phyloP scores from a whole-genome alignment of 306 rosid genomes.

The Astragalus membranaceus region DNA sequence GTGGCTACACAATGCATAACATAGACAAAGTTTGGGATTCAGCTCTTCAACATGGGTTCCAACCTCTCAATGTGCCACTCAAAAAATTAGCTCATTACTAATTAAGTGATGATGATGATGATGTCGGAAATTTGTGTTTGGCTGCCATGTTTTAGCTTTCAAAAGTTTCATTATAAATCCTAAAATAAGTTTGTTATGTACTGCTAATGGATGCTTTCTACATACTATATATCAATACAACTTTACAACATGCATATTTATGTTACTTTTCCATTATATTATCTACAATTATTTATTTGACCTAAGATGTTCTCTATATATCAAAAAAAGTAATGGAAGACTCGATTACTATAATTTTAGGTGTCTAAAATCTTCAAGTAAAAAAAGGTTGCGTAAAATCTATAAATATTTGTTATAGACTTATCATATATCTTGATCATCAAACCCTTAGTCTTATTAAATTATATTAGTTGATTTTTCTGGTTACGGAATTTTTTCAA shows the following conservation, averaged over 20 bases:
- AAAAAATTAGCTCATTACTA: not conserved
- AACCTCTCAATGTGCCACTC: slow-evolving; percentile 24
- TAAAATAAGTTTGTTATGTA: not conserved
- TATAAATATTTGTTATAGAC: too few species aligned
- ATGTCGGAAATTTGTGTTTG: not conserved
- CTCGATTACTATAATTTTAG: too few species aligned
- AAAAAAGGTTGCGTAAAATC: too few species aligned
- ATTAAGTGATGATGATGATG: not conserved
- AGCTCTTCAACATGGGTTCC: slow-evolving; percentile 66
- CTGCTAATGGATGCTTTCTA: not conserved
- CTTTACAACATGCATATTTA: not conserved
- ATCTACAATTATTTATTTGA: too few species aligned
- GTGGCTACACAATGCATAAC: slow-evolving; percentile 38
- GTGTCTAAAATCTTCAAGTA: too few species aligned
- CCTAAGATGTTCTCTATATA: too few species aligned
- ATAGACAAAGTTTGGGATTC: slow-evolving; percentile 57
- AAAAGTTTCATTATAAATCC: not conserved
- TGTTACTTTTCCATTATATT: too few species aligned
- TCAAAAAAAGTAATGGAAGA: too few species aligned
- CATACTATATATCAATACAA: not conserved
- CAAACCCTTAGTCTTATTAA: too few species aligned
- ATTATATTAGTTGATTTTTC: too few species aligned
- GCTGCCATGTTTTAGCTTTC: not conserved
- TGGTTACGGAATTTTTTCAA: too few species aligned
- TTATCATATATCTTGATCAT: too few species aligned